Conservation (phyloP, 2,329 filamentous ascomycete species). For the Penicillium sp. region DNA sequence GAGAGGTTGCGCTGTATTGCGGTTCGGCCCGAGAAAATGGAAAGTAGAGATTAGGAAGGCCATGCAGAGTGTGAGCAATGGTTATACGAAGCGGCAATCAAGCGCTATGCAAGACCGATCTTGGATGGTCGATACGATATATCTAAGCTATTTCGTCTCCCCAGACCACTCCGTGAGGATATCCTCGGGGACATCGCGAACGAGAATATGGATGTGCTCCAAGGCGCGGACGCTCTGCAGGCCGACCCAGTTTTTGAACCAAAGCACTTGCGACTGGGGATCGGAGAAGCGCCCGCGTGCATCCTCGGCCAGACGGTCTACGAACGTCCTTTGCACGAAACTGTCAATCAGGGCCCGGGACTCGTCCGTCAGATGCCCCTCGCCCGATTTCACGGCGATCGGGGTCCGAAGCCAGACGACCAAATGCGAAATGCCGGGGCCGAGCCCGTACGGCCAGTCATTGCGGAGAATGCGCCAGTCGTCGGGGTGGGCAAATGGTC, state of each 20-base stretch:
- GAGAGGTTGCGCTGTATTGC: too few species aligned
- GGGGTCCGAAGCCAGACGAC: constrained; percentile 57
- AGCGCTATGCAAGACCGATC: too few species aligned
- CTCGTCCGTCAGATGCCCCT: constrained; percentile 52
- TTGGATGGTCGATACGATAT: too few species aligned
- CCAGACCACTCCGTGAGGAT: constrained; percentile 47
- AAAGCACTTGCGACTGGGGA: constrained; percentile 51
- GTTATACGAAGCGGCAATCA: too few species aligned
- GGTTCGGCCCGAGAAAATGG: too few species aligned
- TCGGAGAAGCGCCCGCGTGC: constrained; percentile 27
- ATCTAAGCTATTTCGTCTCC: constrained; percentile 27
- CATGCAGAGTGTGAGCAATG: too few species aligned
- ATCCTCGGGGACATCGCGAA: constrained; percentile 48
- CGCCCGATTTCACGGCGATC: constrained; percentile 45
- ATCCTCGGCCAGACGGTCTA: constrained; percentile 41
- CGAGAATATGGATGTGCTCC: constrained; percentile 57
- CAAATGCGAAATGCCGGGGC: constrained; percentile 54
- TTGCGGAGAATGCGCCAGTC: constrained; percentile 60
- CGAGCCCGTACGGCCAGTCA: constrained; percentile 63
- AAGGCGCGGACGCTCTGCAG: constrained; percentile 60
- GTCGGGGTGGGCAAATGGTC: constrained; percentile 53
- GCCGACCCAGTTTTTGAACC: constrained; percentile 64
- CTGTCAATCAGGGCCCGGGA: constrained; percentile 48
- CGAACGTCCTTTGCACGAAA: constrained; percentile 53
- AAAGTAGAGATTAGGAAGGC: too few species aligned